Percentiles rank a stretch among this genome's conserved stretches.
Evolutionary conservation across 192 early-diverging fungal genomes (phyloP).

Genomic region (Pilobolus umbonatus): DNA sequence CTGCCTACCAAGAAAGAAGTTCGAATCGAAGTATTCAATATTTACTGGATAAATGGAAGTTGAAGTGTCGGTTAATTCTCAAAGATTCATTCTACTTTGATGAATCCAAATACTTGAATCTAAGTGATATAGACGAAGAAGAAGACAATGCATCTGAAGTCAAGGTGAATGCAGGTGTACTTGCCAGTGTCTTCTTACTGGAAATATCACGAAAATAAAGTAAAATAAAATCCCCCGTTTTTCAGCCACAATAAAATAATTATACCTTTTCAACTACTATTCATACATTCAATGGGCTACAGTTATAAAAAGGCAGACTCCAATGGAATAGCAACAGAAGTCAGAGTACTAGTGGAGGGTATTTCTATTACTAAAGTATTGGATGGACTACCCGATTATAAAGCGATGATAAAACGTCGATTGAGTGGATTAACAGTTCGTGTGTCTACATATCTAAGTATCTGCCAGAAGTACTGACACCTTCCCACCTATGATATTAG

Average conservation of each 20-base stretch:
- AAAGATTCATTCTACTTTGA: constrained; percentile 37
- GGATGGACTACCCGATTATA: neutral
- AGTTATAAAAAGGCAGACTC: neutral
- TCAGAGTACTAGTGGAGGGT: neutral
- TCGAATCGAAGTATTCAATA: constrained; percentile 60
- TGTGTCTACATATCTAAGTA: neutral
- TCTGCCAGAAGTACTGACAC: neutral
- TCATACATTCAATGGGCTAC: too few species aligned
- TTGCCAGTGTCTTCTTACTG: constrained; percentile 29
- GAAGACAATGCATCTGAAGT: constrained; percentile 1
- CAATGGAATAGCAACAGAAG: neutral
- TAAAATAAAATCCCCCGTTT: neutral
- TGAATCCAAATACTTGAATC: constrained; percentile 33
- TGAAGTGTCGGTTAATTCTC: constrained; percentile 37
- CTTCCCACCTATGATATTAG: neutral
- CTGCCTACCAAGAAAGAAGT: constrained; percentile 69
- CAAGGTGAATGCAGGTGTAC: constrained; percentile 8
- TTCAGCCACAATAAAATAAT: too few species aligned
- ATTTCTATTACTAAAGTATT: neutral
- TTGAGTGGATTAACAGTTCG: constrained; percentile 1
- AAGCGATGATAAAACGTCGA: neutral
- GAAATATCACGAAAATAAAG: constrained; percentile 19
- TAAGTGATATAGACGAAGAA: neutral
- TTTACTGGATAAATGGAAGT: constrained; percentile 55
- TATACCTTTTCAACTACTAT: too few species aligned